These are phyloP conservation scores for Puya raimondii DNA, from an alignment of 176 grass and related monocot species.

Conservation along the genomic window DNA sequence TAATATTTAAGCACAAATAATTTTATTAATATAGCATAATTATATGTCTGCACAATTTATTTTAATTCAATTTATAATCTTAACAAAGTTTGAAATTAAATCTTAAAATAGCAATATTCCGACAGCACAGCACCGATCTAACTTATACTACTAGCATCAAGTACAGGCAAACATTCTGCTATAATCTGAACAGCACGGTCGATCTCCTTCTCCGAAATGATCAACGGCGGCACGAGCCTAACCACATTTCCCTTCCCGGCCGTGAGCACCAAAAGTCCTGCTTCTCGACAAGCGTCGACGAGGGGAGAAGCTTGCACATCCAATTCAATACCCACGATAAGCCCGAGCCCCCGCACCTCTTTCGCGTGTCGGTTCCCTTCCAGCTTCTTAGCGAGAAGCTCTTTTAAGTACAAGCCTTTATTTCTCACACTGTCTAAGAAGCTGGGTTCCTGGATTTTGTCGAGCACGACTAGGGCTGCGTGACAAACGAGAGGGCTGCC, in stretches of 20 bases:
- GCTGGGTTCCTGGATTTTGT: constrained; percentile 57
- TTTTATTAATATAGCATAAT: no score
- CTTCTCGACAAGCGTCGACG: constrained; percentile 51
- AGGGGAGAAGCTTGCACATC: constrained; percentile 46
- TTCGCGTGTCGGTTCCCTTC: constrained; percentile 47
- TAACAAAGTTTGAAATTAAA: no score
- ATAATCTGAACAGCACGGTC: constrained; percentile 50
- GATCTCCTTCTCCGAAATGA: constrained; percentile 73
- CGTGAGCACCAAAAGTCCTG: constrained; percentile 60
- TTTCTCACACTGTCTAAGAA: constrained; percentile 50
- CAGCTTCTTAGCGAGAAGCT: constrained; percentile 48
- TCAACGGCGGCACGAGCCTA: constrained; percentile 58
- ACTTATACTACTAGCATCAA: constrained; percentile 1
- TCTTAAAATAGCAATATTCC: no score
- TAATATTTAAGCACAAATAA: no score
- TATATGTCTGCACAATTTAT: no score
- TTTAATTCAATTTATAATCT: no score
- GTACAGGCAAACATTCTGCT: constrained; percentile 47
- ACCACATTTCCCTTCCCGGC: constrained; percentile 88
- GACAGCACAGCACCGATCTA: no score
- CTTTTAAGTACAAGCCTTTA: constrained; percentile 67
- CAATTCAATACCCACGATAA: constrained; percentile 64
- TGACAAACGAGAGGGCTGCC: constrained; percentile 57
- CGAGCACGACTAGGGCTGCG: constrained; percentile 47
- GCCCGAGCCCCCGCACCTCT: constrained; percentile 59